phyloP scores from a whole-genome alignment of 371 early-diverging fungal species.

The Apophysomyces ossiformis region DNA sequence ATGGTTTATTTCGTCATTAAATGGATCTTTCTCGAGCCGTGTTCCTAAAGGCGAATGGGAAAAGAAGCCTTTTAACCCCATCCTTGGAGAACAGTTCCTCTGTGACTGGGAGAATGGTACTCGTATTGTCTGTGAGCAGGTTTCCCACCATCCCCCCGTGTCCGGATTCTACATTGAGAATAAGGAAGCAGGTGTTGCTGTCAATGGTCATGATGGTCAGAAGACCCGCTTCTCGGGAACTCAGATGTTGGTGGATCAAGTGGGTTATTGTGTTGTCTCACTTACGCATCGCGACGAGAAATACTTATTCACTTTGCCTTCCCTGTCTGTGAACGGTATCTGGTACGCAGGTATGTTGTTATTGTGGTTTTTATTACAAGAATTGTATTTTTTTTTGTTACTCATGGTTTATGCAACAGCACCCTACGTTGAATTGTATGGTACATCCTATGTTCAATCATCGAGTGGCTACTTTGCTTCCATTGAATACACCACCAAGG shows the following conservation, averaged over 20 bases:
- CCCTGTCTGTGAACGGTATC: constrained; percentile 79
- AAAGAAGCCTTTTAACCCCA: constrained; percentile 90
- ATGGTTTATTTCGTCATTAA: constrained; percentile 82
- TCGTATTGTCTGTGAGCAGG: constrained; percentile 74
- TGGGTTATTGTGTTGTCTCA: constrained; percentile 71
- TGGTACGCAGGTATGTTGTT: constrained; percentile 69
- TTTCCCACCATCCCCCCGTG: constrained; percentile 82
- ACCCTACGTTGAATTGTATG: constrained; percentile 80
- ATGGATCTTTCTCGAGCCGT: constrained; percentile 73
- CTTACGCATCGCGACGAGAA: constrained; percentile 61
- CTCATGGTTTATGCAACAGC: constrained; percentile 25
- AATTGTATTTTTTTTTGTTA: too few relatives aligned
- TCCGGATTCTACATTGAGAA: constrained; percentile 75
- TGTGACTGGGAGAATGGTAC: constrained; percentile 75
- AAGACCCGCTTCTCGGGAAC: constrained; percentile 82
- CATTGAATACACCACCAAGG: constrained; percentile 77
- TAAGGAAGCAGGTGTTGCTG: constrained; percentile 67
- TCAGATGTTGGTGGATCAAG: constrained; percentile 79
- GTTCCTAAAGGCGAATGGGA: constrained; percentile 76
- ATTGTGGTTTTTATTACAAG: constrained; percentile 8
- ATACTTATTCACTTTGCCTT: constrained; percentile 77
- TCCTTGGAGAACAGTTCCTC: constrained; percentile 81
- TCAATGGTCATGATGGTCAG: constrained; percentile 82
- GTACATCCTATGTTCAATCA: constrained; percentile 71
- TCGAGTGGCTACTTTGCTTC: constrained; percentile 65